Evolutionary conservation across 2,329 filamentous ascomycete species (phyloP).

Genomic region (Myriangium duriaei): DNA sequence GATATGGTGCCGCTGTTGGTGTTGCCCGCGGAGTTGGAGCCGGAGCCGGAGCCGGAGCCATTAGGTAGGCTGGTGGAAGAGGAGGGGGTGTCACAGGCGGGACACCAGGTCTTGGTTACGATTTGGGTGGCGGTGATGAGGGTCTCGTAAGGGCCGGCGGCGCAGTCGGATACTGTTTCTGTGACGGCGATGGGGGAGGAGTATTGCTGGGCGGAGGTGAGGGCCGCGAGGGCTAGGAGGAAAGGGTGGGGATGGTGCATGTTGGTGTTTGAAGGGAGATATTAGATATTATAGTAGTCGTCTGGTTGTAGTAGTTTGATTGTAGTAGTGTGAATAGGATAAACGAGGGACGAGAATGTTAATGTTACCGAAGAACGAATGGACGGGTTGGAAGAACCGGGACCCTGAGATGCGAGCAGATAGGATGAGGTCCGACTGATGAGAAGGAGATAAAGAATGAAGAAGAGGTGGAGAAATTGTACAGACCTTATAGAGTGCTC

Average conservation of each 20-base stretch:
- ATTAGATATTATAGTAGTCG: not conserved
- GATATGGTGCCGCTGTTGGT: too few relatives aligned
- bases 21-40: not conserved
- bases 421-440: too few relatives aligned
- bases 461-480: too few relatives aligned
- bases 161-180: constrained; percentile 23
- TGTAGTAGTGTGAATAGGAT: not conserved
- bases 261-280: not conserved
- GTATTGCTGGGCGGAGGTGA: constrained; percentile 2
- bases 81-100: constrained; percentile 18
- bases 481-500: too few relatives aligned
- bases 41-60: constrained; percentile 13
- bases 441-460: too few relatives aligned
- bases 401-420: too few relatives aligned
- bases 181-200: constrained; percentile 18
- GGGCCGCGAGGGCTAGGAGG: not conserved
- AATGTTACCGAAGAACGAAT: not conserved
- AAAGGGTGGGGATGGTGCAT: not conserved
- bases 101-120: constrained; percentile 26
- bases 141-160: constrained; percentile 17
- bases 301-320: not conserved
- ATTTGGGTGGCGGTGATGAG: constrained; percentile 24
- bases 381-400: not conserved
- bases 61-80: constrained; percentile 3
- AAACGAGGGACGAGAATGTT: too few relatives aligned